Conservation (phyloP, 2,329 filamentous ascomycete species). For the Paracoccidioides brasiliensis region DNA sequence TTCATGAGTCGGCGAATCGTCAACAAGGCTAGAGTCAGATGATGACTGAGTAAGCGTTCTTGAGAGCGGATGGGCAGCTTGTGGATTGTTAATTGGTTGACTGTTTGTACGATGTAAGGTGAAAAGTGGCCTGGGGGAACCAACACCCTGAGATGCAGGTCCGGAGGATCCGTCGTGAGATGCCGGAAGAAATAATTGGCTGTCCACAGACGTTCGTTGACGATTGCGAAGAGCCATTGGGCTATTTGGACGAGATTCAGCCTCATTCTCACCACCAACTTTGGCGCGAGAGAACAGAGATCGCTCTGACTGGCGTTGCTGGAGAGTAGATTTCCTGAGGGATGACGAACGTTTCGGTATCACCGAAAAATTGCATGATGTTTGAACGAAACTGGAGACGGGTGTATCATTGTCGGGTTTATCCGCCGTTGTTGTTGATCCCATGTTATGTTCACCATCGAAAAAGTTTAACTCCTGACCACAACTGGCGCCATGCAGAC, state of each 20-base stretch:
- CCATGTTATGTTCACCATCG: constrained; percentile 35
- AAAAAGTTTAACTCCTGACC: constrained; percentile 62
- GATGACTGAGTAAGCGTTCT: constrained; percentile 78
- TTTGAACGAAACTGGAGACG: constrained; percentile 16
- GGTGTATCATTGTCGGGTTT: constrained; percentile 14
- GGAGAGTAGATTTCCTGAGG: constrained; percentile 71
- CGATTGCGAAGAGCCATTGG: constrained; percentile 44
- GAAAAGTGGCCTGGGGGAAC: constrained; percentile 36
- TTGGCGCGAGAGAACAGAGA: constrained; percentile 38
- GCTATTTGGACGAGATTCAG: constrained; percentile 44
- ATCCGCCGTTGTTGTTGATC: constrained; percentile 17
- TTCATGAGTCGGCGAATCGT: constrained; percentile 57
- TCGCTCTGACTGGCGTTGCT: constrained; percentile 64
- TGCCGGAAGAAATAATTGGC: constrained; percentile 52
- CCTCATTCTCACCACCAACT: constrained; percentile 19
- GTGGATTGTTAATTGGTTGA: constrained; percentile 30
- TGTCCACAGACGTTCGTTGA: constrained; percentile 66
- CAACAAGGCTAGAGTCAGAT: constrained; percentile 62
- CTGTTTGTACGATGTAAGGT: constrained; percentile 18
- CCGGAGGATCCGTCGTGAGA: constrained; percentile 54
- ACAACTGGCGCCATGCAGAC: constrained; percentile 61
- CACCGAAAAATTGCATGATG: constrained; percentile 39
- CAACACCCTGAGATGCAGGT: constrained; percentile 43
- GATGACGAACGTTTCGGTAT: constrained; percentile 61
- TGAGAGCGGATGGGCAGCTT: constrained; percentile 62